Evolutionary conservation across 2,329 filamentous ascomycete genomes (phyloP).

Genomic region (Colletotrichum karsti): DNA sequence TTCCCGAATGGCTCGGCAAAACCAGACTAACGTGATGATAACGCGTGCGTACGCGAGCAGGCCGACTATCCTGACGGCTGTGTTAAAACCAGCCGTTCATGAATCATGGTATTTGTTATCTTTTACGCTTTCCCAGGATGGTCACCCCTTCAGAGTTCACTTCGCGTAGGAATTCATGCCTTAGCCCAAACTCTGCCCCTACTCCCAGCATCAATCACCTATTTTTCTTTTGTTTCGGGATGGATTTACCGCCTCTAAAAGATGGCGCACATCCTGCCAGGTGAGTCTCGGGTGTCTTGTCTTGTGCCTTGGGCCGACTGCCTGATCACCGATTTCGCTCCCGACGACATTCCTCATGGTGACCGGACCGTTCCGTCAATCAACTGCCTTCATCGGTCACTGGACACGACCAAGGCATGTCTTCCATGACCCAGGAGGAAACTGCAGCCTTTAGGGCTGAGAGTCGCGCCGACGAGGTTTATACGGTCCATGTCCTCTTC

Average conservation of each 20-base stretch:
- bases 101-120: not conserved
- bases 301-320: too few relatives aligned
- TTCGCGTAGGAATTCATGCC: not conserved
- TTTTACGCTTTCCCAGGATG: not conserved
- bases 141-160: not conserved
- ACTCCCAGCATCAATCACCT: not conserved
- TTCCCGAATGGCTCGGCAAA: not conserved
- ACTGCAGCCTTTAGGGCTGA: constrained; percentile 14
- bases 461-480: constrained; percentile 9
- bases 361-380: not conserved
- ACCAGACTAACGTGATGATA: not conserved
- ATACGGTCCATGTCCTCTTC: not conserved
- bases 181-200: not conserved
- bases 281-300: not conserved
- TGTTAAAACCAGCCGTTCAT: not conserved
- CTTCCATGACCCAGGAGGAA: constrained; percentile 2
- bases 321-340: not conserved
- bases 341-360: not conserved
- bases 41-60: not conserved
- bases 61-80: not conserved
- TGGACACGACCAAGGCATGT: constrained; percentile 12
- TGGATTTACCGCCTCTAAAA: not conserved
- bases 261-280: not conserved
- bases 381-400: not conserved
- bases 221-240: not conserved